phyloP scores from a whole-genome alignment of 495 filamentous ascomycete genomes.

The Chaetomium tenue region DNA sequence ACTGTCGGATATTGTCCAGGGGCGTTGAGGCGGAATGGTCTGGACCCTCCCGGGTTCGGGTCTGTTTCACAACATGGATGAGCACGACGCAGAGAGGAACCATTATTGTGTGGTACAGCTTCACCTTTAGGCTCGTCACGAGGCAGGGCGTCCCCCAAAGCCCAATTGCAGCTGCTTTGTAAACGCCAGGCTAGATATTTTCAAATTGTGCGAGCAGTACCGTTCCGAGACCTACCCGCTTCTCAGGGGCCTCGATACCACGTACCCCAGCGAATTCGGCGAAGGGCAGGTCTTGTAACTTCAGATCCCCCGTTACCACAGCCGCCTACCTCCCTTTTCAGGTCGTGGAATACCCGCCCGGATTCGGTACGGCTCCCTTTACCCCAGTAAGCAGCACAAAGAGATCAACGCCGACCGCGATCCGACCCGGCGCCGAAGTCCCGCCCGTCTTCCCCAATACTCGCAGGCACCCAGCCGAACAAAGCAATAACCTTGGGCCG shows the following conservation, averaged over 20 bases:
- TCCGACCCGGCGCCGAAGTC: conserved; percentile 42
- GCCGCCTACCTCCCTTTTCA: conserved; percentile 17
- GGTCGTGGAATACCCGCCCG: conserved; percentile 30
- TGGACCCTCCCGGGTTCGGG: not conserved
- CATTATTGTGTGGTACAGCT: not conserved
- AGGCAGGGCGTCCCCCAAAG: not conserved
- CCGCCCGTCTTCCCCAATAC: conserved; percentile 65
- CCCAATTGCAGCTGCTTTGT: not conserved
- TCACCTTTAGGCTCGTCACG: not conserved
- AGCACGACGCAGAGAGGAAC: not conserved
- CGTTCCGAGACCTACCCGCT: not conserved
- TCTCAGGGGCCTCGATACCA: conserved; percentile 22
- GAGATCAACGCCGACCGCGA: conserved; percentile 44
- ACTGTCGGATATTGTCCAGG: not conserved
- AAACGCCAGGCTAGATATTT: not conserved
- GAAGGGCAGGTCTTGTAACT: conserved; percentile 29
- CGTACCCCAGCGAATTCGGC: conserved; percentile 27
- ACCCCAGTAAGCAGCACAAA: conserved; percentile 48
- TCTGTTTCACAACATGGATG: not conserved
- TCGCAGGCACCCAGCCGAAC: conserved; percentile 47
- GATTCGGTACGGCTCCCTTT: conserved; percentile 30
- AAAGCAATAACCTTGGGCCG: conserved; percentile 48
- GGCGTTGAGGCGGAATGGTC: not conserved
- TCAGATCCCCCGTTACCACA: conserved; percentile 25
- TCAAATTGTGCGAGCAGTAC: not conserved